Evolutionary conservation across 805 yeast genomes (phyloP).

Genomic region (Wickerhamomyces tratensis): DNA sequence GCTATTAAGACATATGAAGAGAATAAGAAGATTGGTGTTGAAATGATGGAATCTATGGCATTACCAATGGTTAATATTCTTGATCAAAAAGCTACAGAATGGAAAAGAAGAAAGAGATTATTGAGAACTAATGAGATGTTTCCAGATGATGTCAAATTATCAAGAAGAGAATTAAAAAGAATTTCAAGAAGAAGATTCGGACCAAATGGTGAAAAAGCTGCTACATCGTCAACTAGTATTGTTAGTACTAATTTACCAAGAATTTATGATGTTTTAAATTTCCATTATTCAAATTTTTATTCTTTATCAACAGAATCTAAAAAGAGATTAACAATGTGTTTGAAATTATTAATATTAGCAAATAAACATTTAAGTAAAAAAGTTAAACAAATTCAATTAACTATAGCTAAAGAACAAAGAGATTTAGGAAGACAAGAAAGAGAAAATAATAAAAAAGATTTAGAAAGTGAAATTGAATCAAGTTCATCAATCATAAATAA

Average conservation of each 20-base stretch:
- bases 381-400: constrained; percentile 51
- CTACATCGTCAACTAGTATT: constrained; percentile 2
- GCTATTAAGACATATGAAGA: constrained; percentile 47
- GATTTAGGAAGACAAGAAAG: constrained; percentile 3
- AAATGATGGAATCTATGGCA: constrained; percentile 44
- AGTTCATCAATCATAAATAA: constrained; percentile 10
- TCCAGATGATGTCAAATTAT: constrained; percentile 14
- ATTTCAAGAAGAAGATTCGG: constrained; percentile 4
- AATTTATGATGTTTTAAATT: constrained; percentile 25
- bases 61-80: constrained; percentile 41
- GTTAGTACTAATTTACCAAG: constrained; percentile 18
- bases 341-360: constrained; percentile 73
- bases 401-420: constrained; percentile 38
- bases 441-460: constrained; percentile 9
- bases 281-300: constrained; percentile 20
- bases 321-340: constrained; percentile 65
- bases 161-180: constrained; percentile 3
- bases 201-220: constrained; percentile 4
- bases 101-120: constrained; percentile 29
- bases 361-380: constrained; percentile 65
- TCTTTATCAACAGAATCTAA: constrained; percentile 60
- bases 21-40: constrained; percentile 51
- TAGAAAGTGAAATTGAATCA: no score
- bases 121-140: constrained; percentile 30
- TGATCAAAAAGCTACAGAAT: constrained; percentile 23